phyloP scores from a whole-genome alignment of 257 asterid genomes.

The Nicotiana sylvestris region DNA sequence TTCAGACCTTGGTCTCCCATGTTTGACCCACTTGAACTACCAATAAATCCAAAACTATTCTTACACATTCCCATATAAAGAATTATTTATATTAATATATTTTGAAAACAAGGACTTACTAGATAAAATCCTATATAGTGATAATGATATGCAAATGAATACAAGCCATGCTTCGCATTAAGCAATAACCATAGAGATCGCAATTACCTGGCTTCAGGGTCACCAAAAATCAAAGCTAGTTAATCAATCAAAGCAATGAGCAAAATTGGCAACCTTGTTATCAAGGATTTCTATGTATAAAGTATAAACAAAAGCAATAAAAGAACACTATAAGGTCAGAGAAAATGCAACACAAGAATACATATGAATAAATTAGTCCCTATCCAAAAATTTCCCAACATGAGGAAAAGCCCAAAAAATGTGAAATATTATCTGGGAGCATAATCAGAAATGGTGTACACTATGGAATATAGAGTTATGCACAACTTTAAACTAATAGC shows the following conservation, averaged over 20 bases:
- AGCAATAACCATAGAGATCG: neutral
- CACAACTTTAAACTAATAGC: slow-evolving; percentile 13
- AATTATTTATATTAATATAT: too few species aligned
- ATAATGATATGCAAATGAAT: neutral
- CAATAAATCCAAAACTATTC: neutral
- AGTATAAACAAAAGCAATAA: neutral
- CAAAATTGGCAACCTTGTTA: neutral
- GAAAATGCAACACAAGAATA: neutral
- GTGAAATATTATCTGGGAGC: neutral
- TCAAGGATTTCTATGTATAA: neutral
- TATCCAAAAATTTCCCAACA: neutral
- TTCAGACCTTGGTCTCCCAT: neutral
- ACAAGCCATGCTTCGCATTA: neutral
- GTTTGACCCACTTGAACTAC: neutral
- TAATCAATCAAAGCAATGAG: neutral
- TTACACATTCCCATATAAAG: neutral
- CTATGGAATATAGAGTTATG: slow-evolving; percentile 1
- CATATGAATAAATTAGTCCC: slow-evolving; percentile 13
- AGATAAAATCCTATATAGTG: neutral
- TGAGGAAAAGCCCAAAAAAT: slow-evolving; percentile 9
- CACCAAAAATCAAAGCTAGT: neutral
- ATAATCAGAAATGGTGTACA: neutral
- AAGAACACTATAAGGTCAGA: neutral
- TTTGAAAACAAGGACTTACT: too few species aligned
- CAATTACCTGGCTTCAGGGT: neutral